Evolutionary conservation across 2,329 filamentous ascomycete genomes (phyloP).

Genomic region (Uncinocarpus reesii): DNA sequence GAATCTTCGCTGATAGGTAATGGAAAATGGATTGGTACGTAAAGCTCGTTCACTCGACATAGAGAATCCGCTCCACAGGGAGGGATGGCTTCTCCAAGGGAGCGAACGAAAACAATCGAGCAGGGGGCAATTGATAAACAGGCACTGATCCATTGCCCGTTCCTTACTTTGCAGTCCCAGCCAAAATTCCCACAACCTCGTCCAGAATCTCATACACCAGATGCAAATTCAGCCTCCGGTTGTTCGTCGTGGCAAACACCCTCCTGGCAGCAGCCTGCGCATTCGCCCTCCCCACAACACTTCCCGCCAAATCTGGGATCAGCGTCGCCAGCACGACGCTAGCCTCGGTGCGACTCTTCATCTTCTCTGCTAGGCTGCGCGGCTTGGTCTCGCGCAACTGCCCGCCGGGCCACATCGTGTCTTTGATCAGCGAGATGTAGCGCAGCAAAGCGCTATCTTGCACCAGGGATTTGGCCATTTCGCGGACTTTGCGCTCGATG

Average conservation of each 20-base stretch:
- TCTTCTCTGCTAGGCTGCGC: constrained; percentile 62
- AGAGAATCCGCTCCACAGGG: no score
- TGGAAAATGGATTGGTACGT: no score
- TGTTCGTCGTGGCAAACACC: constrained; percentile 85
- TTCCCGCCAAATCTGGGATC: constrained; percentile 80
- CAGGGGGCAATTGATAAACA: background rate
- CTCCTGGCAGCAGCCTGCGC: constrained; percentile 81
- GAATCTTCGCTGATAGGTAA: no score
- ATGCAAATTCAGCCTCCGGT: constrained; percentile 70
- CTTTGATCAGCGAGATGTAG: constrained; percentile 63
- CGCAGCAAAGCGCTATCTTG: constrained; percentile 68
- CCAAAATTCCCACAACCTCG: constrained; percentile 57
- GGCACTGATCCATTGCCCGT: background rate
- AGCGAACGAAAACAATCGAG: no score
- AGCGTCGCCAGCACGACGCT: constrained; percentile 80
- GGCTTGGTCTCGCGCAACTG: constrained; percentile 42
- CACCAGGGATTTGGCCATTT: constrained; percentile 62
- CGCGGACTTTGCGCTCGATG: constrained; percentile 88
- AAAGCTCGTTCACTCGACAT: no score
- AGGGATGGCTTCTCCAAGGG: no score
- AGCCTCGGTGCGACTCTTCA: constrained; percentile 73
- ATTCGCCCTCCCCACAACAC: constrained; percentile 85
- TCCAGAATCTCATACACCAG: constrained; percentile 61
- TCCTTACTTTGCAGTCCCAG: constrained; percentile 32
- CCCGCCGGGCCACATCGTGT: constrained; percentile 64